Evolutionary conservation across 2,329 filamentous ascomycete genomes (phyloP).

Genomic region (Scytalidium sp.): DNA sequence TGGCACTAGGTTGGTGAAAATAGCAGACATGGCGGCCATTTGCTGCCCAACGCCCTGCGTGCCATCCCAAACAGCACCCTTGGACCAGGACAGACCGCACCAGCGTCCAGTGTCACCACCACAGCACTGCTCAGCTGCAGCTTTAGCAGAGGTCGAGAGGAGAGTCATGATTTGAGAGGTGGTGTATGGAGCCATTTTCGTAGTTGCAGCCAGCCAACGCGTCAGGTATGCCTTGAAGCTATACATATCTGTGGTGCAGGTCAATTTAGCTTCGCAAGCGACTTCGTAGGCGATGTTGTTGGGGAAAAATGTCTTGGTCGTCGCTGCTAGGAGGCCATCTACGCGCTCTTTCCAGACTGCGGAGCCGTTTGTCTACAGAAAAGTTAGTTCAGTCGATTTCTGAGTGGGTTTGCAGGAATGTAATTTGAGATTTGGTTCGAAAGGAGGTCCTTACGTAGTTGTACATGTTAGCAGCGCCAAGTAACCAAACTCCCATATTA

Average conservation of each 20-base stretch:
- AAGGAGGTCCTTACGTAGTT: conserved; percentile 40
- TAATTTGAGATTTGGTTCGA: background rate
- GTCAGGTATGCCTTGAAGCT: conserved; percentile 65
- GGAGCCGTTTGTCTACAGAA: conserved; percentile 32
- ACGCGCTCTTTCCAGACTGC: conserved; percentile 34
- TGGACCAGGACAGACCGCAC: conserved; percentile 38
- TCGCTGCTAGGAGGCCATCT: conserved; percentile 29
- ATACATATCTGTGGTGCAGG: conserved; percentile 60
- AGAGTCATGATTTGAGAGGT: conserved; percentile 44
- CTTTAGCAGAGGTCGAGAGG: conserved; percentile 48
- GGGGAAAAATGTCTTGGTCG: conserved; percentile 34
- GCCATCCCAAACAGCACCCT: conserved; percentile 35
- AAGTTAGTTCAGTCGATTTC: conserved; percentile 1
- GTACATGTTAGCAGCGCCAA: conserved; percentile 43
- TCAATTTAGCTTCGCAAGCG: conserved; percentile 51
- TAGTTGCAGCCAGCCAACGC: conserved; percentile 56
- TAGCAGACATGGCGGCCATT: conserved; percentile 62
- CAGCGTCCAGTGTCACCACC: conserved; percentile 42
- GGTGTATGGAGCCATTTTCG: conserved; percentile 56
- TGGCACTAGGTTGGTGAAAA: conserved; percentile 41
- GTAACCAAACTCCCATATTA: conserved; percentile 64
- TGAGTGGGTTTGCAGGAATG: too few relatives aligned
- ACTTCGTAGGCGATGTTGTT: conserved; percentile 57
- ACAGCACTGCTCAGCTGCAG: conserved; percentile 52
- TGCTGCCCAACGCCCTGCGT: conserved; percentile 54